These are phyloP conservation scores for Boletus sp. DNA, from an alignment of 768 basidiomycete species.

Conservation along the genomic window DNA sequence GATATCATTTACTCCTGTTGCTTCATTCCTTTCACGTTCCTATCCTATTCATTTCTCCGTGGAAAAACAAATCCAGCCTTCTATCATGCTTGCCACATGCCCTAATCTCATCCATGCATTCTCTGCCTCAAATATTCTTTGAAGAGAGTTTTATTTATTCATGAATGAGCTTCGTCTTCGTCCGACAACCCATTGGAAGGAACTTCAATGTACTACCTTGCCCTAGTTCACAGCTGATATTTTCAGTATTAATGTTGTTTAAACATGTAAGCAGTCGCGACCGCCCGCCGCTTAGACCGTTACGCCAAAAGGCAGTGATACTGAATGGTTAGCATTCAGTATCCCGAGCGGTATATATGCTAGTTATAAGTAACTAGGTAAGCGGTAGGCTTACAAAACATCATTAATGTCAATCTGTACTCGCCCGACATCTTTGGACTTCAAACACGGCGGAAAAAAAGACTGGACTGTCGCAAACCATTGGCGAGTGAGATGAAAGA, in stretches of 20 bases:
- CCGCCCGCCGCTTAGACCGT: too few species aligned
- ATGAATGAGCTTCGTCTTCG: conserved; percentile 17
- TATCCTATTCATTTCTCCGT: conserved; percentile 8
- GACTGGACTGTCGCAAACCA: too few species aligned
- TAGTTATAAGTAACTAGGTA: too few species aligned
- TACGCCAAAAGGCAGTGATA: too few species aligned
- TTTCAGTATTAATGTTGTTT: conserved; percentile 32
- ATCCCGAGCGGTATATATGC: too few species aligned
- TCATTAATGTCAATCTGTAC: conserved; percentile 30
- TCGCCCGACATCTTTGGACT: background rate
- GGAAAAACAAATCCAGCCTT: conserved; percentile 17
- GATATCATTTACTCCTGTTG: conserved; percentile 11
- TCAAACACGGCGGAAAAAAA: too few species aligned
- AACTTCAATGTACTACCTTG: conserved; percentile 31
- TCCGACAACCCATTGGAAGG: conserved; percentile 22
- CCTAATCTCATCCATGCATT: conserved; percentile 9
- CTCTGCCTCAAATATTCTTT: conserved; percentile 6
- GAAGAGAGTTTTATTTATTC: conserved; percentile 16
- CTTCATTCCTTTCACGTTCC: conserved; percentile 18
- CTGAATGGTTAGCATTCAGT: too few species aligned
- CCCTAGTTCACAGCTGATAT: conserved; percentile 24
- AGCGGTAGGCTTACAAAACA: too few species aligned
- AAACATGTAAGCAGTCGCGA: too few species aligned
- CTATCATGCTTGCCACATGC: background rate
- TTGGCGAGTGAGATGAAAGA: too few species aligned